A percentile compares a stretch with the other conserved stretches of the same genome.
Conservation (phyloP, 345 rosid genomes). For the Citrus sp. region DNA sequence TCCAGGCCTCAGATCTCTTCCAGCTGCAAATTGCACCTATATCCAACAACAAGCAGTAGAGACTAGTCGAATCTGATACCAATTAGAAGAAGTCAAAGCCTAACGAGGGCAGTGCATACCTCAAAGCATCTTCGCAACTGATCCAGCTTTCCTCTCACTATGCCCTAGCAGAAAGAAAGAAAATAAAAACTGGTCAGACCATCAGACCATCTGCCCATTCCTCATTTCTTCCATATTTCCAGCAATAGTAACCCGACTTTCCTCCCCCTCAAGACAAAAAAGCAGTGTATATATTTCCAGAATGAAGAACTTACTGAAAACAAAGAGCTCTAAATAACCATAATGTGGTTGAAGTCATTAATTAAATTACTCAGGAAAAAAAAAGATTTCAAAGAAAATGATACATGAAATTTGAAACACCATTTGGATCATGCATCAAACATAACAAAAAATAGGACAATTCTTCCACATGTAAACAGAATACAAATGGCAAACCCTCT, state of each 20-base stretch:
- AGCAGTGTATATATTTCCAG: neutral
- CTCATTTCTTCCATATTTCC: neutral
- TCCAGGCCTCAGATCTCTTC: constrained; percentile 93
- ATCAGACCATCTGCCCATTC: neutral
- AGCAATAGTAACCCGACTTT: neutral
- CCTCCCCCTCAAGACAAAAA: neutral
- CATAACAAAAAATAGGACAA: neutral
- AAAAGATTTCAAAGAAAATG: neutral
- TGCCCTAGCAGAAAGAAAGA: constrained; percentile 51
- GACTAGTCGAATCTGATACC: neutral
- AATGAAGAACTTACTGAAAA: neutral
- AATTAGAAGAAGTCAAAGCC: neutral
- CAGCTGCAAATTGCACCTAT: constrained; percentile 95
- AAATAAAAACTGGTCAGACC: neutral
- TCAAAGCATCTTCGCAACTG: constrained; percentile 91
- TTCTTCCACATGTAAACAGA: neutral
- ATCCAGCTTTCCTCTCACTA: constrained; percentile 94
- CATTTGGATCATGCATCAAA: neutral
- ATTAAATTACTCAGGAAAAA: neutral
- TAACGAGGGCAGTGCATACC: constrained; percentile 40
- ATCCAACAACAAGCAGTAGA: constrained; percentile 13
- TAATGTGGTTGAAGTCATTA: neutral
- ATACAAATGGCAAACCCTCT: neutral
- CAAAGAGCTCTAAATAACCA: neutral
- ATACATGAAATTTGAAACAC: neutral